These are phyloP conservation scores for Paramarasmius palmivorus DNA, from an alignment of 1,284 basidiomycete genomes.

Conservation along the genomic window DNA sequence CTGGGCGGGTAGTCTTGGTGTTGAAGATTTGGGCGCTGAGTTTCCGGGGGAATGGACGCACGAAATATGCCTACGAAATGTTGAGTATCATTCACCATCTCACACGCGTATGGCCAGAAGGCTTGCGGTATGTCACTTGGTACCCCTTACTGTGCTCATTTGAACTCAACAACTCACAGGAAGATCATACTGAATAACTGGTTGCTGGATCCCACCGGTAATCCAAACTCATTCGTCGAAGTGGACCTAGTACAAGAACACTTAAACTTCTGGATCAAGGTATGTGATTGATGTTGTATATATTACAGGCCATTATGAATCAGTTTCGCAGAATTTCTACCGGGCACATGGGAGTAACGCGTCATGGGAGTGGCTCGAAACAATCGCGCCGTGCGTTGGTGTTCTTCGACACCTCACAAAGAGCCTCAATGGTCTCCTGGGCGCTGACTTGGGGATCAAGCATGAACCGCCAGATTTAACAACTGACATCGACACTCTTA, in stretches of 20 bases:
- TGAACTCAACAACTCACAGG: slow-evolving; percentile 16
- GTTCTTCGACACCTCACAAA: too few species aligned
- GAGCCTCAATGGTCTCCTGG: too few species aligned
- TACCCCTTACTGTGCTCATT: neutral
- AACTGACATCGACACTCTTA: too few species aligned
- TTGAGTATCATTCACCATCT: slow-evolving; percentile 39
- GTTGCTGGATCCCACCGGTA: slow-evolving; percentile 37
- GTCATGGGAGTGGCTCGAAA: slow-evolving; percentile 40
- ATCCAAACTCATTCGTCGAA: slow-evolving; percentile 28
- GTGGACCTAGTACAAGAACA: slow-evolving; percentile 44
- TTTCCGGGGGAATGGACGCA: slow-evolving; percentile 32
- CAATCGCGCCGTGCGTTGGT: slow-evolving; percentile 36
- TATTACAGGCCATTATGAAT: neutral
- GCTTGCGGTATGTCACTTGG: slow-evolving; percentile 25
- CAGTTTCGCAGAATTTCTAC: slow-evolving; percentile 22
- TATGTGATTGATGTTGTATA: neutral
- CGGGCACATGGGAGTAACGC: slow-evolving; percentile 33
- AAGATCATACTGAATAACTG: slow-evolving; percentile 37
- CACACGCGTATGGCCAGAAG: slow-evolving; percentile 34
- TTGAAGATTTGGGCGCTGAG: slow-evolving; percentile 33
- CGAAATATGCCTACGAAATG: slow-evolving; percentile 42
- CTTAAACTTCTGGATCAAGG: slow-evolving; percentile 38
- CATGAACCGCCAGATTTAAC: too few species aligned
- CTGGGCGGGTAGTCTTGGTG: slow-evolving; percentile 31
- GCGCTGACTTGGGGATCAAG: too few species aligned